Conservation (phyloP, 1,139 yeast species). For the Geotrichum macrosporum region DNA sequence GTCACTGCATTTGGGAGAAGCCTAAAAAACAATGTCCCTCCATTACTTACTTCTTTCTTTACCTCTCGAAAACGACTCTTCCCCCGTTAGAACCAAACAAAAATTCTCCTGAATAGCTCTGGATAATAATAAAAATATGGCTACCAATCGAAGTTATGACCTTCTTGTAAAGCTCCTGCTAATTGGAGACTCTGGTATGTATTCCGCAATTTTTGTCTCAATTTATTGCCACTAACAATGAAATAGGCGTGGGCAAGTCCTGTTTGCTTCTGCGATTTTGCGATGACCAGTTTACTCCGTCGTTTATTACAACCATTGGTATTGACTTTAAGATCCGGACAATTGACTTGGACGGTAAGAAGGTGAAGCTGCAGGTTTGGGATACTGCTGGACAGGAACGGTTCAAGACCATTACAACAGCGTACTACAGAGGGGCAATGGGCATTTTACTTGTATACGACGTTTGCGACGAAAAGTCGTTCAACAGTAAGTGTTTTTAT, state of each 20-base stretch:
- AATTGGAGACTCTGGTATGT: constrained; percentile 74
- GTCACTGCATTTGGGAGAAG: too few species aligned
- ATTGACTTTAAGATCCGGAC: constrained; percentile 97
- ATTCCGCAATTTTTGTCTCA: background rate
- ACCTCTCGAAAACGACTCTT: too few species aligned
- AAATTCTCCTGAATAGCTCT: too few species aligned
- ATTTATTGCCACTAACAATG: too few species aligned
- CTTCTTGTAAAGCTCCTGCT: constrained; percentile 88
- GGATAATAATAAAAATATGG: too few species aligned
- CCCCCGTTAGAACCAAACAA: too few species aligned
- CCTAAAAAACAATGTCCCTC: too few species aligned
- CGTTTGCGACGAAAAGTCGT: constrained; percentile 91
- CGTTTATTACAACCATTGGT: constrained; percentile 95
- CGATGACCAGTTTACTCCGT: constrained; percentile 94
- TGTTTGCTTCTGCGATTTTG: constrained; percentile 91
- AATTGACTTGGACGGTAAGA: constrained; percentile 86
- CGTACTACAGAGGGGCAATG: constrained; percentile 98
- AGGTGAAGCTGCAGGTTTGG: constrained; percentile 95
- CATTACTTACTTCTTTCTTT: too few species aligned
- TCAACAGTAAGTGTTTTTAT: constrained; percentile 45
- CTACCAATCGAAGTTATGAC: constrained; percentile 73
- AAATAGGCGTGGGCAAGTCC: constrained; percentile 89
- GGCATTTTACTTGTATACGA: constrained; percentile 95
- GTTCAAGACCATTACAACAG: constrained; percentile 95
- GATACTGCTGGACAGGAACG: constrained; percentile 99